Evolutionary conservation across 345 rosid genomes (phyloP).

Genomic region (Pelargonium nanum): DNA sequence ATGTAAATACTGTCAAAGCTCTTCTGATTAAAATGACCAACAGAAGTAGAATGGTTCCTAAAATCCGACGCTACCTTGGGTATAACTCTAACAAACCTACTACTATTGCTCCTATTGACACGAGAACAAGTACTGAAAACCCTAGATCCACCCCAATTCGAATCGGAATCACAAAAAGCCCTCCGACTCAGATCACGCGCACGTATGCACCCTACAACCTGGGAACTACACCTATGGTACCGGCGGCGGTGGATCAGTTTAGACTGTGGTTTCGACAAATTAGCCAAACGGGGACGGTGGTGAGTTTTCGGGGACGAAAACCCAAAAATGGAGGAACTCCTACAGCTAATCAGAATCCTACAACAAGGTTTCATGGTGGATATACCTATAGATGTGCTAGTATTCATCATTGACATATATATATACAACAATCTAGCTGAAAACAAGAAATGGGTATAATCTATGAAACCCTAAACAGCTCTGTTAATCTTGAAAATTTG

Average conservation of each 20-base stretch:
- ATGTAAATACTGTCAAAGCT: slow-evolving; percentile 53
- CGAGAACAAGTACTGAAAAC: slow-evolving; percentile 12
- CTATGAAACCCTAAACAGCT: slow-evolving; percentile 11
- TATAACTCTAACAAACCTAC: slow-evolving; percentile 65
- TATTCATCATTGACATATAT: slow-evolving; percentile 29
- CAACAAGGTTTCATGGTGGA: slow-evolving; percentile 73
- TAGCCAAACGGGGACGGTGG: slow-evolving; percentile 11
- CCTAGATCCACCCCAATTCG: slow-evolving; percentile 33
- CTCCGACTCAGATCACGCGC: slow-evolving; percentile 29
- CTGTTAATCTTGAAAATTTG: slow-evolving; percentile 24
- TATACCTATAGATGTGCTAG: slow-evolving; percentile 45
- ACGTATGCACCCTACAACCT: slow-evolving; percentile 23
- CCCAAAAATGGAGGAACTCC: slow-evolving; percentile 48
- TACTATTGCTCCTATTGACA: slow-evolving; percentile 19
- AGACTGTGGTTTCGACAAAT: slow-evolving; percentile 55
- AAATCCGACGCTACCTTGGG: slow-evolving; percentile 59
- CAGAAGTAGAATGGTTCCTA: slow-evolving; percentile 54
- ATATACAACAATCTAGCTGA: neutral
- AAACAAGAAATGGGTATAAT: neutral
- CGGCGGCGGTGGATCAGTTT: slow-evolving; percentile 22
- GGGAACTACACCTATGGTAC: slow-evolving; percentile 13
- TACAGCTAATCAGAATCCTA: slow-evolving; percentile 47
- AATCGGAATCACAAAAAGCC: slow-evolving; percentile 51
- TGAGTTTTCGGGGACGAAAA: slow-evolving; percentile 24
- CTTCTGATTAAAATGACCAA: slow-evolving; percentile 45